A percentile compares a stretch with the other conserved stretches of the same genome.
Evolutionary conservation across 371 early-diverging fungal species (phyloP).

Genomic region (Mortierella sp.): DNA sequence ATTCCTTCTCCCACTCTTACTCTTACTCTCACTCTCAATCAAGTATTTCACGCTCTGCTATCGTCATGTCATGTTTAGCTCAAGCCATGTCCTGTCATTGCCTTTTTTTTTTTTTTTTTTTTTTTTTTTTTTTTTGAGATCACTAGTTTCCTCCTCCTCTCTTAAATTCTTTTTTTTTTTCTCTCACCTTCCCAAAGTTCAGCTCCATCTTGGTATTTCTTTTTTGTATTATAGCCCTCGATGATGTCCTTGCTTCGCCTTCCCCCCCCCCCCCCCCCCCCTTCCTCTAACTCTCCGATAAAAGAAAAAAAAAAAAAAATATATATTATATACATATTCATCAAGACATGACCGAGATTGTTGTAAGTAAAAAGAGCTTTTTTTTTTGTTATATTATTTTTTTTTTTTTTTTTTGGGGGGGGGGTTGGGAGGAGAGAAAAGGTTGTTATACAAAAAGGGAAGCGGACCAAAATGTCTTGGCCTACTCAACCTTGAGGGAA

Average conservation of each 20-base stretch:
- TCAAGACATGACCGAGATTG: too few species aligned
- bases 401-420: too few species aligned
- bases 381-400: too few species aligned
- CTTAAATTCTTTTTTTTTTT: not conserved
- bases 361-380: too few species aligned
- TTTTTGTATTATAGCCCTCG: not conserved
- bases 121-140: not conserved
- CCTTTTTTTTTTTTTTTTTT: not conserved
- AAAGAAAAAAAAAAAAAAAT: too few species aligned
- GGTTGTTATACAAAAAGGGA: too few species aligned
- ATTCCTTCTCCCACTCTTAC: not conserved
- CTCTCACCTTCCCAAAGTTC: not conserved
- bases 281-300: slow-evolving; percentile 5
- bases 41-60: too few species aligned
- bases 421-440: too few species aligned
- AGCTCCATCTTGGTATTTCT: too few species aligned
- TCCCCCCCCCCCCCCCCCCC: not conserved
- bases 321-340: too few species aligned
- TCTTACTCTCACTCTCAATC: not conserved
- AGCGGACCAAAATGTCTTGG: too few species aligned
- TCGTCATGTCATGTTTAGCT: not conserved
- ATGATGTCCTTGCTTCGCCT: not conserved
- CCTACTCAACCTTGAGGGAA: too few species aligned
- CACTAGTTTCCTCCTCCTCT: not conserved
- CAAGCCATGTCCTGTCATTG: not conserved